These are phyloP conservation scores for Triticum timopheevii DNA, from an alignment of 176 grass and related monocot genomes.

Conservation along the genomic window DNA sequence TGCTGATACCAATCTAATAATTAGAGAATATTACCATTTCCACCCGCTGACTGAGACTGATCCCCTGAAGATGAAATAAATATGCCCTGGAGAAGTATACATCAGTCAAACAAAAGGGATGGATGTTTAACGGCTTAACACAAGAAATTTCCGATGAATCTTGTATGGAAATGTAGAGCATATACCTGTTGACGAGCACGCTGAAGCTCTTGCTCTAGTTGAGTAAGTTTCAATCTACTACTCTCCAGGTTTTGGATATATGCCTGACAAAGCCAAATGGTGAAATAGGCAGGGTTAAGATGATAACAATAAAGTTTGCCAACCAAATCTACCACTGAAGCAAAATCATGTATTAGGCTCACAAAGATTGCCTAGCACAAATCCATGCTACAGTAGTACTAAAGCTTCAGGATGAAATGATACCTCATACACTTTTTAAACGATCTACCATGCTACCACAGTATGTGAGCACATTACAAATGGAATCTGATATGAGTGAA, in stretches of 20 bases:
- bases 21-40: conserved; percentile 66
- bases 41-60: conserved; percentile 57
- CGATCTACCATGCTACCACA: background rate
- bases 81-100: conserved; percentile 60
- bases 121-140: background rate
- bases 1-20: background rate
- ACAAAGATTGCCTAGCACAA: background rate
- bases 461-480: background rate
- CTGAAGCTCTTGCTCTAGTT: conserved; percentile 92
- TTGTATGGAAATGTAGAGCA: background rate
- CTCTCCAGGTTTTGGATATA: conserved; percentile 97
- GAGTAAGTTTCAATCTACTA: conserved; percentile 91
- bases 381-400: background rate
- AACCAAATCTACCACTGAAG: conserved; percentile 5
- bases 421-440: background rate
- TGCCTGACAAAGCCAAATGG: conserved; percentile 52
- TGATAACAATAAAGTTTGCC: conserved; percentile 1
- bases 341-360: conserved; percentile 7
- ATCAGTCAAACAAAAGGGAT: conserved; percentile 25
- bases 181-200: conserved; percentile 75
- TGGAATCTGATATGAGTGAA: background rate
- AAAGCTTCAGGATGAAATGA: background rate
- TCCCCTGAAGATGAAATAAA: conserved; percentile 83
- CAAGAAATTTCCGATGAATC: conserved; percentile 23
- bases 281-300: background rate